Conservation (phyloP, 1,284 basidiomycete genomes). For the Takashimella koratensis region DNA sequence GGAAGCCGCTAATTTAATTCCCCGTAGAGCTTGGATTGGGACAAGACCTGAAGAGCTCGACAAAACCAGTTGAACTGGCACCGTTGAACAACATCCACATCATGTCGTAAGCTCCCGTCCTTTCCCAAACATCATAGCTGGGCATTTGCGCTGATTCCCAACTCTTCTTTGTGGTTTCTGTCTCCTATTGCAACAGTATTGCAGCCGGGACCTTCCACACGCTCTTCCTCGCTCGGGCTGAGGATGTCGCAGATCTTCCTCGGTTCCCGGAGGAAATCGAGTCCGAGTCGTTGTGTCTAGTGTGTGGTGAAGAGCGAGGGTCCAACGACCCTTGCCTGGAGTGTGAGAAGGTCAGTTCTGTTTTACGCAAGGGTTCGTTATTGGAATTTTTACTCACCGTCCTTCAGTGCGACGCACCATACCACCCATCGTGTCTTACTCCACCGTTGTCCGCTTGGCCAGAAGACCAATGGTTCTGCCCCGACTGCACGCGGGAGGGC, state of each 20-base stretch:
- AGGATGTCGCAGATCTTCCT: constrained; percentile 64
- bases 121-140: neutral
- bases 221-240: constrained; percentile 69
- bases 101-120: constrained; percentile 58
- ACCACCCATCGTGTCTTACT: constrained; percentile 73
- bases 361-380: no score
- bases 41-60: constrained; percentile 74
- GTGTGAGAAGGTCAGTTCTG: constrained; percentile 71
- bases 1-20: no score
- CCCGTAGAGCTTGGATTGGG: constrained; percentile 73
- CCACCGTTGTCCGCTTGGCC: constrained; percentile 75
- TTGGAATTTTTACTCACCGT: neutral
- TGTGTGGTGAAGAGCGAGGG: constrained; percentile 65
- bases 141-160: constrained; percentile 1
- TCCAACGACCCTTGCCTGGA: constrained; percentile 67
- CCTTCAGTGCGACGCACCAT: constrained; percentile 77
- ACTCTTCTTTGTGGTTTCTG: neutral
- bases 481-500: constrained; percentile 55
- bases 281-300: constrained; percentile 65
- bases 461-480: constrained; percentile 90
- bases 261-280: constrained; percentile 70
- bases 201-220: constrained; percentile 82
- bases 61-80: constrained; percentile 72
- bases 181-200: constrained; percentile 54
- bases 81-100: constrained; percentile 70